Evolutionary conservation across 805 yeast genomes (phyloP).

Genomic region (Pichia insulana): DNA sequence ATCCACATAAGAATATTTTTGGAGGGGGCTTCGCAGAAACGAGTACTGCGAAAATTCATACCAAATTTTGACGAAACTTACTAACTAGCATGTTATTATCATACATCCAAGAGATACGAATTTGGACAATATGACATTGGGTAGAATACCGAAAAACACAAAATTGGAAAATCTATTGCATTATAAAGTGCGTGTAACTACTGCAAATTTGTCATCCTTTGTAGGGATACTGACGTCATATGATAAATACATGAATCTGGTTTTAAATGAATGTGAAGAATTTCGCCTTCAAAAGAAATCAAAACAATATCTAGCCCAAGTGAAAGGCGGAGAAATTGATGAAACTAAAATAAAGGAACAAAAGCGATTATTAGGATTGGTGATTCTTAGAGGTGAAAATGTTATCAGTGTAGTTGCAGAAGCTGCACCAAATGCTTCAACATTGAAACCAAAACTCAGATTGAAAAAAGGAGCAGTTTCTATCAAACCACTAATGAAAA

Average conservation of each 20-base stretch:
- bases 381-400: slow-evolving; percentile 82
- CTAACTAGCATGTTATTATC: too few relatives aligned
- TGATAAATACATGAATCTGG: slow-evolving; percentile 83
- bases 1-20: too few relatives aligned
- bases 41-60: too few relatives aligned
- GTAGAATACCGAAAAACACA: slow-evolving; percentile 32
- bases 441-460: slow-evolving; percentile 25
- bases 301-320: slow-evolving; percentile 23
- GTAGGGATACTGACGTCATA: slow-evolving; percentile 80
- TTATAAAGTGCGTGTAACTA: slow-evolving; percentile 62
- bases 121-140: slow-evolving; percentile 4
- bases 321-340: slow-evolving; percentile 17
- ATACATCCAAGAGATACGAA: not conserved
- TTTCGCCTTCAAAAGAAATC: slow-evolving; percentile 64
- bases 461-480: slow-evolving; percentile 27
- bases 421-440: slow-evolving; percentile 40
- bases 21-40: too few relatives aligned
- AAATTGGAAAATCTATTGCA: slow-evolving; percentile 56
- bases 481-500: slow-evolving; percentile 23
- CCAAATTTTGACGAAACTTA: too few relatives aligned
- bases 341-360: slow-evolving; percentile 44
- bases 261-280: slow-evolving; percentile 78
- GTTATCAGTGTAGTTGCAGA: slow-evolving; percentile 67
- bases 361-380: slow-evolving; percentile 69
- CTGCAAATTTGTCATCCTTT: slow-evolving; percentile 70